Base-by-base conservation (phyloP, 805 yeast genomes). In the Naumovozyma castellii region DNA sequence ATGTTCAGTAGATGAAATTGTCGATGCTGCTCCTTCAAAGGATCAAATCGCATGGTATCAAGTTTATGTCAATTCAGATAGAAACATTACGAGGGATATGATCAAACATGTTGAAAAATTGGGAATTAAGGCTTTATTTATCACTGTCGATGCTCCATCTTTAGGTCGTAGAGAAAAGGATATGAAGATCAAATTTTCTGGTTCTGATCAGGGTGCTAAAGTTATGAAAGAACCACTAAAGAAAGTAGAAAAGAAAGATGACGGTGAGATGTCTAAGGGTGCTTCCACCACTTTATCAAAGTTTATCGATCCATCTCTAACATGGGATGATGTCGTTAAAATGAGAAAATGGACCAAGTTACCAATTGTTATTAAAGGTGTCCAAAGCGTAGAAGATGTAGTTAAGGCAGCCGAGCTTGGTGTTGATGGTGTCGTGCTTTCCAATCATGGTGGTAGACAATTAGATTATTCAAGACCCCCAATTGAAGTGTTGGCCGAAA, bases 61-160 rank as follows among this genome's bases (percentile, higher is more conserved):
- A 62, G 67, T 87, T 37, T 87, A 87, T 54, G 92, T 87, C 34
- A 84, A 84, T 52, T 66, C 79, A 15, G 88, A 86, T 59, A 71
- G 92, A 38, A 68, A 71, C n/a, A 67, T 78, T 39, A 74, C 87
- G 27, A 66, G 67, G 38, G 63, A 69, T 25, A 67, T 81, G 46
- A 75, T 87, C n/a, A 68, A 71, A 50, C 78, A 79, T 50, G 92
- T 86, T 12, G 88, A 82, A 57, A 54, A 65, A 37, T 65, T 82
- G 40, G 94, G 94, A 1, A 71, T 84, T 59, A 80, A 80, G 51
- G 95, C 92, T 3, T 67, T 87, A 27, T 86, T 86, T 55, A 76
- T 87, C 47, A 87, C 97, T 0, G 95, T 85, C 5, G 96, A 87
- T 67, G 95, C 96, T 0, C 96, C 96, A 5, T 81, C 83, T 45